Evolutionary conservation across 192 early-diverging fungal species (phyloP), one percentile per base, ranked within the genome.

Genomic region (Dimargaris xerosporica): DNA sequence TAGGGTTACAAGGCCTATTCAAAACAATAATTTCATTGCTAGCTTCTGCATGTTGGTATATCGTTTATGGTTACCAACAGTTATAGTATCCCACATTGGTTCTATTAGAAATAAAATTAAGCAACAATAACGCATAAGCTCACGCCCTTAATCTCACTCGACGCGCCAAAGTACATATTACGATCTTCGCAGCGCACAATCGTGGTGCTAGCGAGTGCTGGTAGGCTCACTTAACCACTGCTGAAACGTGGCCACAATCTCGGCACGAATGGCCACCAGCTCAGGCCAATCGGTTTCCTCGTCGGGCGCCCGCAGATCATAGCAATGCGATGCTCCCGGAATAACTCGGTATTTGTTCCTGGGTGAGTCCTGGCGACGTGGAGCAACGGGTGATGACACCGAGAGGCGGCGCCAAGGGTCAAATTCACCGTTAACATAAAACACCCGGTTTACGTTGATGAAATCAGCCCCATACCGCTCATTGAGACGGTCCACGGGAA

Each of bases 371-470:
- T 16, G 28, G 0, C 58, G 58, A 6, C 1, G 39, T 4, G 58
- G 58, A 41, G 58, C 34, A 5, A 23, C 34, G 46, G 69, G 64
- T 0, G 69, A 64, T 12, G 69, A 64, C 12, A 74, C 72, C 0
- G 77, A 80, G 29, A 85, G 66, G 48, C 70, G 65, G 60, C 72
- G 77, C 82, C 80, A 85, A 0, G 80, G 82, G 59, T 83, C 85
- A 28, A 73, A 72, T 61, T 82, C 74, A 7, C 82, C 84, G 54
- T 86, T 82, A 48, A 83, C 82, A 69, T 77, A 89, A 42, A 78
- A 76, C 46, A 81, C 81, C 62, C 73, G 75, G 45, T 55, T 72
- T 65, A 69, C 73, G 21, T 64, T 61, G 17, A 72, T 62, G 31
- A 63, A 52, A 43, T 73, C 61, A 6, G 70, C 73, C 55, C 69